Base-by-base conservation (phyloP, 352 stramenopile genomes). In the Blastocystis sp. region DNA sequence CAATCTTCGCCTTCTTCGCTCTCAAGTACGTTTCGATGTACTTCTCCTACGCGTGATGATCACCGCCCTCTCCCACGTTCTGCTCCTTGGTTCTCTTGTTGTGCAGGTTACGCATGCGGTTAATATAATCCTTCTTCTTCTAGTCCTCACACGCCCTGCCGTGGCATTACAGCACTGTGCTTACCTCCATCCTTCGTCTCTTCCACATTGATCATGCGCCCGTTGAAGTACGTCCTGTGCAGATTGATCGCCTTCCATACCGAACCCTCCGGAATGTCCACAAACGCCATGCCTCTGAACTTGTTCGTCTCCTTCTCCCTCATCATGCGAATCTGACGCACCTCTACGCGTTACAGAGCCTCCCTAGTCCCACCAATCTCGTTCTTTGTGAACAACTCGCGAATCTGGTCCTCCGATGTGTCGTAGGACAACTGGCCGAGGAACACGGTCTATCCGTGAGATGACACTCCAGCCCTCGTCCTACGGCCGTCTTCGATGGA, bases 181-280 rank as follows among this genome's bases (percentile, higher is more conserved):
- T 88, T 88, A n/a, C 77, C 77, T 4, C 77, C 77, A 82, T 88
- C 61, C 77, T 78, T 88, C 39, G 77, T 88, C 63, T 88, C 77
- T 80, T 88, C 77, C 60, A 88, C 63, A 82, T 88, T 88, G 63
- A 88, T 88, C 60, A 50, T 31, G 19, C 61, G 51, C 9, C 77
- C 77, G 26, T 88, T 88, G 41, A 88, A 88, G 59, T 78, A 88
- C 21, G 77, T 88, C 35, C 35, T n/a, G 45, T 88, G 77, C 6
- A 88, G 63, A 62, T 88, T 74, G 26, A 88, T 55, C 16, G 63
- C 63, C 59, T 88, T 88, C 35, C 77, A 88, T 9, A 88, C 77
- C 16, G 35, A 78, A 31, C 77, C 77, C n/a, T 70, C 77, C 1
- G 63, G 77, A 55, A 88, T 59, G 39, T 88, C 77, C 13, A 88